Base-by-base conservation (phyloP, 176 grass and related monocot genomes). In the Juncus inflexus region DNA sequence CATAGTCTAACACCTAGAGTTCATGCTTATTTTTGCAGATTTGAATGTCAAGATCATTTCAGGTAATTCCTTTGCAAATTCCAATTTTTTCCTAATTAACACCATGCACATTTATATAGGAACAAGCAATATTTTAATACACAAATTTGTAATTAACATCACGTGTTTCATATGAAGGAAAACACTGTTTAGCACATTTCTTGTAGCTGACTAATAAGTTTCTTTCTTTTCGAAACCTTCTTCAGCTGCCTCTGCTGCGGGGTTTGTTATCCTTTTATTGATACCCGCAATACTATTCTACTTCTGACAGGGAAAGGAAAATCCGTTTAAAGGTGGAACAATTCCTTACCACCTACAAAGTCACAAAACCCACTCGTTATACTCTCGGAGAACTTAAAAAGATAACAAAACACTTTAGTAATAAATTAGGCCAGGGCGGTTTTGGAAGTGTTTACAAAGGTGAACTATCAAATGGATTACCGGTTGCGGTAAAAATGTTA, bases 401-500 rank as follows among this genome's bases (percentile, higher is more conserved):
- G 73, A 78, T 94, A 67, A 50, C 81, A 13, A 85, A 15, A 12
- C 51, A 78, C 35, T 80, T 83, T 39, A 3, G 49, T 9, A 28
- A 61, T 8, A 87, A 87, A 52, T 28, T 28, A 28, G 19, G 19
- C 19, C 19, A 28, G 19, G 19, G 19, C 19, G 19, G 19, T 28
- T 28, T 28, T 28, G 19, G 19, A 28, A 28, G 19, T 28, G 19
- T 28, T 28, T 28, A 28, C 19, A 28, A 28, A 28, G 19, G 19
- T 28, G 19, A 28, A 28, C 19, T 28, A 28, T 28, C 19, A 28
- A 28, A 28, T 28, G 53, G 70, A 7, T 28, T 28, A 28, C 19
- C 19, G 19, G 85, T 85, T 14, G 90, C 90, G 9, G 73, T 95
- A 4, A 95, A 95, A 64, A 80, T 95, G 73, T 64, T 89, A 6